These are phyloP conservation scores for Crithidia brevicula DNA, from an alignment of 208 protist genomes.

Conservation along the genomic window DNA sequence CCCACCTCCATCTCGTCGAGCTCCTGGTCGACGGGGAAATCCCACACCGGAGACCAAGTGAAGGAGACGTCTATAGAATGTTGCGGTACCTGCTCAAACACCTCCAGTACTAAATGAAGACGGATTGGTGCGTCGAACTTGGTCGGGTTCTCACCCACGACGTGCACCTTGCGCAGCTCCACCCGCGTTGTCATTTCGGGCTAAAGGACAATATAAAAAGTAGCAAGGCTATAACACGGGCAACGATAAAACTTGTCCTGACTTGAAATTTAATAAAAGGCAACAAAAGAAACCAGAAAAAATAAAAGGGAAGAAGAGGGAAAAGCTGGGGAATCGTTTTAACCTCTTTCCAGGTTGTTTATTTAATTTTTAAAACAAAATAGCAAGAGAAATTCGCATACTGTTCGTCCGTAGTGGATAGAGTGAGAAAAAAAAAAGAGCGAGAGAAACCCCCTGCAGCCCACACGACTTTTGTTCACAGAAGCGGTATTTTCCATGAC, in stretches of 20 bases:
- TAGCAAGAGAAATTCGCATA: no score
- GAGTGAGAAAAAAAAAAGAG: no score
- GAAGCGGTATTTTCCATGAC: no score
- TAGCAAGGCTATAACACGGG: no score
- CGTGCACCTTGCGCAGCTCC: slow-evolving; percentile 48
- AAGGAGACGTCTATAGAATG: slow-evolving; percentile 72
- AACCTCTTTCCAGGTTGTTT: no score
- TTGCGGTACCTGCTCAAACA: slow-evolving; percentile 60
- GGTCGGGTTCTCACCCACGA: slow-evolving; percentile 50
- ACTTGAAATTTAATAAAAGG: neutral
- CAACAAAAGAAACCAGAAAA: neutral
- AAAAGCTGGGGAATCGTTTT: no score
- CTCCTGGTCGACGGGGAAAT: slow-evolving; percentile 79
- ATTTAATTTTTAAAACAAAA: no score
- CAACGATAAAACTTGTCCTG: neutral
- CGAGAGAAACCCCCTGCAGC: no score
- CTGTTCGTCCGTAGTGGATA: no score
- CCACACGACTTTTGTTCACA: no score
- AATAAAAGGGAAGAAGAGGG: neutral
- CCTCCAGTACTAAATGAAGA: slow-evolving; percentile 61
- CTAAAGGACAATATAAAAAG: neutral
- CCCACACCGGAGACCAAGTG: slow-evolving; percentile 86
- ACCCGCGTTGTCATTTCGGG: slow-evolving; percentile 58
- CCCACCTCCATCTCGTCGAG: slow-evolving; percentile 86
- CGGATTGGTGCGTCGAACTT: slow-evolving; percentile 59